Conservation (phyloP, 1,284 basidiomycete species). For the Ustilago loliicola region DNA sequence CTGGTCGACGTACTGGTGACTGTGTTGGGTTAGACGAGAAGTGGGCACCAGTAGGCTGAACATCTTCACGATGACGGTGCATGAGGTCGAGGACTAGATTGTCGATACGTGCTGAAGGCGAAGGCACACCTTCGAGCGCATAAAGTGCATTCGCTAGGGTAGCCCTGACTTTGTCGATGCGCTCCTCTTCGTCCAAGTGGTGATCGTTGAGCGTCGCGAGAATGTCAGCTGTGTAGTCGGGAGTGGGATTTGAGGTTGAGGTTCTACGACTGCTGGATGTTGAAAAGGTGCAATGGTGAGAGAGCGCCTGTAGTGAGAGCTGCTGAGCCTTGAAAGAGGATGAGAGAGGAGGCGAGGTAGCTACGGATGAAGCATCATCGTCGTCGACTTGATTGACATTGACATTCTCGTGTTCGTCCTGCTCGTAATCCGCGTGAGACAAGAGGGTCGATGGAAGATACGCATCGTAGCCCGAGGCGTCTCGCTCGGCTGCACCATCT, state of each 20-base stretch:
- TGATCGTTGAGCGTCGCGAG: slow-evolving; percentile 51
- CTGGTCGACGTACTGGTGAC: slow-evolving; percentile 55
- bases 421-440: slow-evolving; percentile 13
- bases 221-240: slow-evolving; percentile 41
- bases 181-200: slow-evolving; percentile 58
- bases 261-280: slow-evolving; percentile 41
- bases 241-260: slow-evolving; percentile 31
- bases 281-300: slow-evolving; percentile 35
- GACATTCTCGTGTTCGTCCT: neutral
- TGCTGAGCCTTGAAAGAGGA: slow-evolving; percentile 55
- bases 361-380: slow-evolving; percentile 34
- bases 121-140: slow-evolving; percentile 48
- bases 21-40: slow-evolving; percentile 41
- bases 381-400: slow-evolving; percentile 22
- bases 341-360: slow-evolving; percentile 49
- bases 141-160: slow-evolving; percentile 45
- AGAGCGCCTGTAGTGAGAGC: slow-evolving; percentile 48
- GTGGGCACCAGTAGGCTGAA: slow-evolving; percentile 50
- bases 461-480: slow-evolving; percentile 23
- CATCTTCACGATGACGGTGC: slow-evolving; percentile 62
- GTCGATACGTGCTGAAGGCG: slow-evolving; percentile 57
- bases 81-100: slow-evolving; percentile 61
- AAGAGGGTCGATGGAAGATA: slow-evolving; percentile 29
- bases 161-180: slow-evolving; percentile 60
- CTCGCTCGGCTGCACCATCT: slow-evolving; percentile 37